Evolutionary conservation across 805 yeast species (phyloP).

Genomic region (Yarrowia sp.): DNA sequence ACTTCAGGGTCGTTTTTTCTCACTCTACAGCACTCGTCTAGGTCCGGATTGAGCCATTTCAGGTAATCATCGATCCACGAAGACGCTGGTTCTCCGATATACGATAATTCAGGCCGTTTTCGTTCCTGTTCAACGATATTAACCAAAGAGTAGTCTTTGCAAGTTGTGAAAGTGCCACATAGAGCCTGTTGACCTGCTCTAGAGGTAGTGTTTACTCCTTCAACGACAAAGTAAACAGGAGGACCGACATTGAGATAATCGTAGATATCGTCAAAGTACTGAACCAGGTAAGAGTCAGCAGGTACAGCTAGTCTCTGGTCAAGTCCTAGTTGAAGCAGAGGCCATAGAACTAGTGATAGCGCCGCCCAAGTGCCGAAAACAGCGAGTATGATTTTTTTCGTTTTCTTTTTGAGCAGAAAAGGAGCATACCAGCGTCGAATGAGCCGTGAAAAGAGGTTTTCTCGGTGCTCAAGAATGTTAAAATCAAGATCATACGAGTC

Average conservation of each 20-base stretch:
- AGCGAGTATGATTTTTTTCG: conserved; percentile 49
- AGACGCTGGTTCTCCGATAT: conserved; percentile 77
- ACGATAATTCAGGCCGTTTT: conserved; percentile 59
- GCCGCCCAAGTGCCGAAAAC: conserved; percentile 64
- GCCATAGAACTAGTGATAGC: conserved; percentile 64
- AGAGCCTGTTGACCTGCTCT: conserved; percentile 64
- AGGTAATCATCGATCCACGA: conserved; percentile 93
- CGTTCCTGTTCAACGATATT: conserved; percentile 85
- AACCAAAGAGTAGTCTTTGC: conserved; percentile 73
- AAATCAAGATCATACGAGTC: conserved; percentile 9
- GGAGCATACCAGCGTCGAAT: conserved; percentile 59
- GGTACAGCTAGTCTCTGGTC: conserved; percentile 92
- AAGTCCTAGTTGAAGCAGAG: conserved; percentile 70
- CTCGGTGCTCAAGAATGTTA: conserved; percentile 30
- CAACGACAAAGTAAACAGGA: conserved; percentile 83
- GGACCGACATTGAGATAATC: conserved; percentile 81
- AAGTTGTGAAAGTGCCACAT: conserved; percentile 85
- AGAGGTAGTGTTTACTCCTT: conserved; percentile 59
- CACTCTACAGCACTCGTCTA: conserved; percentile 81
- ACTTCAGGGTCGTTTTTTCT: conserved; percentile 53
- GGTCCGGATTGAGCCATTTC: conserved; percentile 79
- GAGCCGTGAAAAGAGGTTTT: conserved; percentile 43
- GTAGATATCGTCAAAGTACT: conserved; percentile 75
- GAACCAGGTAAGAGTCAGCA: conserved; percentile 71
- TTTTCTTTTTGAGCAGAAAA: conserved; percentile 49